Percentiles rank a stretch among this genome's conserved stretches.
phyloP scores from a whole-genome alignment of 2,329 filamentous ascomycete species.

The Botryotinia globosa region DNA sequence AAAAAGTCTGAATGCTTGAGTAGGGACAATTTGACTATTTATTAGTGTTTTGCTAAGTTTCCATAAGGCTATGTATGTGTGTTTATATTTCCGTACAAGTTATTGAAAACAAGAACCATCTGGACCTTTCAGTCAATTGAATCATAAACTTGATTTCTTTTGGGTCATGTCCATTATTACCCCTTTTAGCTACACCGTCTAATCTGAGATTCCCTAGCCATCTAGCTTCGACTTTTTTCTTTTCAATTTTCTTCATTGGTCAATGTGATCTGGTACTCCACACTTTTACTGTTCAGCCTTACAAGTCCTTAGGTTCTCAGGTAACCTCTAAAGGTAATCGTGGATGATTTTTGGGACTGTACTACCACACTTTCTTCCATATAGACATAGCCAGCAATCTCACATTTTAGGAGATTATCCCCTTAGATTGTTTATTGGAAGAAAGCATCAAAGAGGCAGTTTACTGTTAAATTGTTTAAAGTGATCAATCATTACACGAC shows the following conservation, averaged over 20 bases:
- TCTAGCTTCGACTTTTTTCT: background rate
- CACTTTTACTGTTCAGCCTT: conserved; percentile 17
- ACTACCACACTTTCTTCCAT: background rate
- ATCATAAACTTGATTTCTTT: background rate
- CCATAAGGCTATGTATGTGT: background rate
- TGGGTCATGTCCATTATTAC: conserved; percentile 7
- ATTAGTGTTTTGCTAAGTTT: background rate
- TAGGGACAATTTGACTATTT: background rate
- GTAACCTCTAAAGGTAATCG: conserved; percentile 6
- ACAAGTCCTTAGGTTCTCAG: conserved; percentile 14
- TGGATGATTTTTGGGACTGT: background rate
- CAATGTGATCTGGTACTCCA: background rate
- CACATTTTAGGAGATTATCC: background rate
- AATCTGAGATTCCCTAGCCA: background rate
- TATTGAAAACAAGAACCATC: background rate
- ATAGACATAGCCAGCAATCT: background rate
- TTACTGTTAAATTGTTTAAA: background rate
- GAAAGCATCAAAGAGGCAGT: background rate
- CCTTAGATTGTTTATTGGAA: background rate
- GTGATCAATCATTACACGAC: background rate
- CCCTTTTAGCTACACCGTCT: conserved; percentile 8
- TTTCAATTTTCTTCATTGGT: conserved; percentile 3
- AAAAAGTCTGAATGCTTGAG: background rate
- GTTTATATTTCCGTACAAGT: background rate
- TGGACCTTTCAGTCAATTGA: background rate